phyloP scores from a whole-genome alignment of 176 grass and related monocot genomes.

The Paspalum notatum region DNA sequence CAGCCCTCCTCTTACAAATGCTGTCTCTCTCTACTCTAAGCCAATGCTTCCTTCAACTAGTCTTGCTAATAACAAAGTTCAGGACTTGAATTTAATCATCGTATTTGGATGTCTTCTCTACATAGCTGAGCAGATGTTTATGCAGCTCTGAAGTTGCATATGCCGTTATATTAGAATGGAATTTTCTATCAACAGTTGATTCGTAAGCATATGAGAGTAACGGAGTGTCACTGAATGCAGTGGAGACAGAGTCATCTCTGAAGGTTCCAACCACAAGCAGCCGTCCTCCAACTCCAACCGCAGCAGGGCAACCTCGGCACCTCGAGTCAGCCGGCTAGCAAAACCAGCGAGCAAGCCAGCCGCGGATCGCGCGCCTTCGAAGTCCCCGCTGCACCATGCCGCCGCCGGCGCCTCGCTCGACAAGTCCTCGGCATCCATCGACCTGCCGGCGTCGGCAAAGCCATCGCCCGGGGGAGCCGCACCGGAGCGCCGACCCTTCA shows the following conservation, averaged over 20 bases:
- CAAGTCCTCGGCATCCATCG: constrained; percentile 51
- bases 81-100: neutral
- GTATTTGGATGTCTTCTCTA: too few relatives aligned
- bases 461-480: constrained; percentile 27
- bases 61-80: neutral
- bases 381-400: constrained; percentile 33
- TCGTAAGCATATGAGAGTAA: neutral
- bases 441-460: constrained; percentile 35
- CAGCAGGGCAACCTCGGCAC: constrained; percentile 40
- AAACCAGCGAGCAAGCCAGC: constrained; percentile 44
- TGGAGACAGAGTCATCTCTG: constrained; percentile 22
- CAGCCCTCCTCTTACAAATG: neutral
- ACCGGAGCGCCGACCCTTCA: constrained; percentile 49
- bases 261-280: constrained; percentile 47
- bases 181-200: neutral
- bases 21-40: neutral
- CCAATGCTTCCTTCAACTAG: too few relatives aligned
- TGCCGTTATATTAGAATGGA: neutral
- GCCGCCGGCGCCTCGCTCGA: constrained; percentile 35
- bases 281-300: constrained; percentile 31
- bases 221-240: constrained; percentile 16
- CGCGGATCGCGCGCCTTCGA: constrained; percentile 38
- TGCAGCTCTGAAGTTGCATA: neutral
- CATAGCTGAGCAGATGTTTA: neutral
- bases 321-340: constrained; percentile 53